Evolutionary conservation across 768 basidiomycete genomes (phyloP), one percentile per base, ranked within the genome.

Genomic region (Tulasnella sp.): DNA sequence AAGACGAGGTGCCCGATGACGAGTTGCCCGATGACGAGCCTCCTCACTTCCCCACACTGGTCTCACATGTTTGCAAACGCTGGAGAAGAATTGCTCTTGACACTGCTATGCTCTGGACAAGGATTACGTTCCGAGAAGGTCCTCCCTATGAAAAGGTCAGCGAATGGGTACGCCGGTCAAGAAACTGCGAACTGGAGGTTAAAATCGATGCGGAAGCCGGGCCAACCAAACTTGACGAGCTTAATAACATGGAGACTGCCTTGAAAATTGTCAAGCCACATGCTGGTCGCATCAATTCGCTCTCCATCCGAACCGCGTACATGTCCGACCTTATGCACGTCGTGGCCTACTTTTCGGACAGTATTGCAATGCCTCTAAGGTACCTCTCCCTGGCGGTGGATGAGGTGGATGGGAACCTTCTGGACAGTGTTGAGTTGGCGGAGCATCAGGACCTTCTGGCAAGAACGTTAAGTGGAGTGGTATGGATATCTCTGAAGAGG

Each of bases 41-140:
- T 27, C 42, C 54, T 27, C 37, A 43, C 17, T 57, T 57, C 15
- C 31, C 54, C 7, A 57, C 31, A n/a, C 31, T 57, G 19, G 8
- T 57, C 21, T 43, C 40, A 5, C 45, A 48, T 32, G 54, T 57
- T 17, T 57, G 54, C n/a, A 27, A 42, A 45, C 27, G 37, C n/a
- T 57, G 54, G 54, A 40, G 54, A 17, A 25, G 31, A 25, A 35
- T 57, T 23, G 54, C 42, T 21, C 1, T 57, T 11, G 27, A 43
- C 17, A 43, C 54, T 1, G 25, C 49, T 29, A 46, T 46, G 45
- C 15, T 57, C 41, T 57, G 54, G 54, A 45, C 54, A 23, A 29
- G 31, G 8, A 57, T 57, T 36, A 31, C 43, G 32, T 57, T 57
- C 54, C 39, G 42, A 40, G 54, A 48, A 29, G 54, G 54, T 29